Conservation (phyloP, 495 filamentous ascomycete species). For the Hypoxylon lenormandii region DNA sequence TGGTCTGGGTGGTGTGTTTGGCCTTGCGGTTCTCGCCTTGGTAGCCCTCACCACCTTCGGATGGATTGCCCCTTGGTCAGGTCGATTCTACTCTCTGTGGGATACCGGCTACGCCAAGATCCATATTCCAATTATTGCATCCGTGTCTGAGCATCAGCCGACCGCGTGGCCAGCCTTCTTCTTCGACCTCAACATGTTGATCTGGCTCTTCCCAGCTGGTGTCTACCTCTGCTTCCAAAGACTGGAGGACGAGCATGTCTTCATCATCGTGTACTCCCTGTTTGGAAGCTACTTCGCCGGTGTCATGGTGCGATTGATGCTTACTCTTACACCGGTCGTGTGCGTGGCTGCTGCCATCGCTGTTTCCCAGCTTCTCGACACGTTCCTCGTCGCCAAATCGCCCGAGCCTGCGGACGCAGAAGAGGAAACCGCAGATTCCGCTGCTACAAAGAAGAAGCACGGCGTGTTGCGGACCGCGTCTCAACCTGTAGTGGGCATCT, state of each 20-base stretch:
- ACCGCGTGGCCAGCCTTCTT: conserved; percentile 99
- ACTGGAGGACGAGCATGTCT: conserved; percentile 95
- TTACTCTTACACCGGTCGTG: conserved; percentile 95
- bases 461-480: conserved; percentile 74
- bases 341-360: conserved; percentile 94
- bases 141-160: conserved; percentile 98
- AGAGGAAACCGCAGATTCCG: conserved; percentile 60
- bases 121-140: conserved; percentile 99
- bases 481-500: conserved; percentile 83
- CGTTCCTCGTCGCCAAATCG: conserved; percentile 74
- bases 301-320: conserved; percentile 99
- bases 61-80: conserved; percentile 96
- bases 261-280: conserved; percentile 95
- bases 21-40: conserved; percentile 72
- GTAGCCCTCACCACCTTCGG: conserved; percentile 86
- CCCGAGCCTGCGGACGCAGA: conserved; percentile 63
- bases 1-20: conserved; percentile 75
- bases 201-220: conserved; percentile 99
- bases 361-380: conserved; percentile 87
- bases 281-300: conserved; percentile 97
- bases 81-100: conserved; percentile 99
- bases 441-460: conserved; percentile 65
- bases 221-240: conserved; percentile 98
- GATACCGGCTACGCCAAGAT: conserved; percentile 99
- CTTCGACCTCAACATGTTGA: conserved; percentile 97